phyloP scores from a whole-genome alignment of 192 early-diverging fungal genomes.

The Coemansia sp. region DNA sequence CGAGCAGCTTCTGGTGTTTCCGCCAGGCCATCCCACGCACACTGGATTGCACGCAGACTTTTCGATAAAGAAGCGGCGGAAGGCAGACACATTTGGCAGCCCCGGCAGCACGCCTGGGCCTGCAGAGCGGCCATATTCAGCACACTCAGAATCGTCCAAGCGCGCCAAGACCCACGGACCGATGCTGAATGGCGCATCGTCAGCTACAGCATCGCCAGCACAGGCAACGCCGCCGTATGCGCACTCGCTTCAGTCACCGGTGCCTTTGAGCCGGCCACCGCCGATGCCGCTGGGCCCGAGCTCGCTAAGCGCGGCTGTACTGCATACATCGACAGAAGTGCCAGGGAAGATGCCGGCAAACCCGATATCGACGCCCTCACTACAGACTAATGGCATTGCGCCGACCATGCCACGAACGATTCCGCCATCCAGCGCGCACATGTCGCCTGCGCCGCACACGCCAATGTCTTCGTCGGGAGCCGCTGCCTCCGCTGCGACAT shows the following conservation, averaged over 20 bases:
- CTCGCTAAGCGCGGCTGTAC: neutral
- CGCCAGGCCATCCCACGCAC: constrained; percentile 47
- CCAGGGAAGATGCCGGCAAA: neutral
- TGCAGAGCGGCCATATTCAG: constrained; percentile 30
- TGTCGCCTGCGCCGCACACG: constrained; percentile 7
- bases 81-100: constrained; percentile 30
- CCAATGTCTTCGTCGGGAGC: constrained; percentile 1
- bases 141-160: constrained; percentile 24
- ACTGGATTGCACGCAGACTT: constrained; percentile 48
- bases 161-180: constrained; percentile 35
- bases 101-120: constrained; percentile 45
- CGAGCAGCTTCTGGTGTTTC: constrained; percentile 48
- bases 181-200: constrained; percentile 20
- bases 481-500: neutral
- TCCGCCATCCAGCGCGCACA: neutral
- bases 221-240: constrained; percentile 24
- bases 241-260: constrained; percentile 13
- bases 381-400: constrained; percentile 5
- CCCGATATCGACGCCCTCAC: neutral
- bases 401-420: neutral
- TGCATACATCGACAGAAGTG: neutral
- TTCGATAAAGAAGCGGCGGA: constrained; percentile 50
- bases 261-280: constrained; percentile 7
- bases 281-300: constrained; percentile 12
- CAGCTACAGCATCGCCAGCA: constrained; percentile 28